phyloP scores from a whole-genome alignment of 352 stramenopile genomes.

The Phytophthora citrophthora region DNA sequence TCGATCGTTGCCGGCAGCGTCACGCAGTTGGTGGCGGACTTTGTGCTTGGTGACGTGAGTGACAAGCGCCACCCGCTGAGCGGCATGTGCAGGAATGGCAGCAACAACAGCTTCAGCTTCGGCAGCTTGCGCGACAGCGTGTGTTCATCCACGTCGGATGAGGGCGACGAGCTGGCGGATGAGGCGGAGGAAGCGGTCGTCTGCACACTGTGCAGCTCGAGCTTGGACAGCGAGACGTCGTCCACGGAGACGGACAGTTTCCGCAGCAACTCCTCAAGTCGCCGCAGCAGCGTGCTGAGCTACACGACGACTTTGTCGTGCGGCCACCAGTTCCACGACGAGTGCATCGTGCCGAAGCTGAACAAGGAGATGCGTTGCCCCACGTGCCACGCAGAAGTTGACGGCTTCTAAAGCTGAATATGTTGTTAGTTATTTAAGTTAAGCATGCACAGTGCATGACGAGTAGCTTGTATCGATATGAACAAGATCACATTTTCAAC shows the following conservation, averaged over 20 bases:
- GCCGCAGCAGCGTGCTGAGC: neutral
- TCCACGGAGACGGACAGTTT: neutral
- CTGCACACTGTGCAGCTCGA: constrained; percentile 24
- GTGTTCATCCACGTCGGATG: neutral
- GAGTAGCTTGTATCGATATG: neutral
- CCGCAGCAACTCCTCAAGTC: neutral
- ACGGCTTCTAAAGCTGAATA: neutral
- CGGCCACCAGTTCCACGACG: neutral
- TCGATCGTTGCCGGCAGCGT: neutral
- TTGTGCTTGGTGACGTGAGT: neutral
- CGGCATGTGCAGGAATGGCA: neutral
- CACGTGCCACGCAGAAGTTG: constrained; percentile 29
- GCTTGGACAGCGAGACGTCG: constrained; percentile 15
- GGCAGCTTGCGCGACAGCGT: neutral
- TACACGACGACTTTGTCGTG: neutral
- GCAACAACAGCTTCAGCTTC: neutral
- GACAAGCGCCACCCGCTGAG: neutral
- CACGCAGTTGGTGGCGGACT: neutral
- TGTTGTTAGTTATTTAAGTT: neutral
- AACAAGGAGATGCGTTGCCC: constrained; percentile 57
- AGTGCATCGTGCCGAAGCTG: constrained; percentile 55
- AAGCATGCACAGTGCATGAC: neutral
- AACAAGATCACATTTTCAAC: neutral
- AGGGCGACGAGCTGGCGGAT: neutral
- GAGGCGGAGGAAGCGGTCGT: constrained; percentile 15